phyloP scores from a whole-genome alignment of 2,329 filamentous ascomycete species.

The Akanthomyces uredinophilus region DNA sequence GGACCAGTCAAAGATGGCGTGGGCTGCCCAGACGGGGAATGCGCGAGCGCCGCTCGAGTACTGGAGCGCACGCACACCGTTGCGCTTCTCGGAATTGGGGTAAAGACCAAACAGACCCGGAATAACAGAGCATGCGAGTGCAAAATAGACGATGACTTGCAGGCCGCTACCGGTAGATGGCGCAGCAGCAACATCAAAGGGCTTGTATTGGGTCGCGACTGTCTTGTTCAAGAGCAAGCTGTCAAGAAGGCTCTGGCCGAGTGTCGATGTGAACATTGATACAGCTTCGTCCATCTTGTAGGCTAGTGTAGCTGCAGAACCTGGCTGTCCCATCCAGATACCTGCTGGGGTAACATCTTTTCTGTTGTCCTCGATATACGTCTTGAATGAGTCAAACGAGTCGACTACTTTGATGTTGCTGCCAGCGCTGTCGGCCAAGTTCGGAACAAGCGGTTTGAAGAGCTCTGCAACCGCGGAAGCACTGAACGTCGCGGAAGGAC shows the following conservation, averaged over 20 bases:
- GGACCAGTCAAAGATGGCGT: constrained; percentile 67
- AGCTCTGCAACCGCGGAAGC: constrained; percentile 13
- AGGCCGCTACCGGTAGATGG: constrained; percentile 63
- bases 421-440: constrained; percentile 15
- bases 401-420: constrained; percentile 26
- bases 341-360: constrained; percentile 69
- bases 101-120: constrained; percentile 81
- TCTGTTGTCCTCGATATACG: constrained; percentile 57
- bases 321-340: constrained; percentile 61
- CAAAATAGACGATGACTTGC: constrained; percentile 72
- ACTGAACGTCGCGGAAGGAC: constrained; percentile 20
- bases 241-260: constrained; percentile 57
- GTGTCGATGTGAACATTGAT: constrained; percentile 45
- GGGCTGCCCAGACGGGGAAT: constrained; percentile 73
- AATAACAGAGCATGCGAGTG: constrained; percentile 68
- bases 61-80: constrained; percentile 72
- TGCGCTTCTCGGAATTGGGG: constrained; percentile 68
- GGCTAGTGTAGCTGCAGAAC: constrained; percentile 56
- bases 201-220: constrained; percentile 63
- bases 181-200: constrained; percentile 66
- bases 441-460: constrained; percentile 17
- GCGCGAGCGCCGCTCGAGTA: constrained; percentile 82
- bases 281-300: constrained; percentile 57
- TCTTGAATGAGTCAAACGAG: constrained; percentile 60
- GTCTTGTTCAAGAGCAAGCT: constrained; percentile 57